Conservation (phyloP, 2,329 filamentous ascomycete species). For the Paramyrothecium sp. region DNA sequence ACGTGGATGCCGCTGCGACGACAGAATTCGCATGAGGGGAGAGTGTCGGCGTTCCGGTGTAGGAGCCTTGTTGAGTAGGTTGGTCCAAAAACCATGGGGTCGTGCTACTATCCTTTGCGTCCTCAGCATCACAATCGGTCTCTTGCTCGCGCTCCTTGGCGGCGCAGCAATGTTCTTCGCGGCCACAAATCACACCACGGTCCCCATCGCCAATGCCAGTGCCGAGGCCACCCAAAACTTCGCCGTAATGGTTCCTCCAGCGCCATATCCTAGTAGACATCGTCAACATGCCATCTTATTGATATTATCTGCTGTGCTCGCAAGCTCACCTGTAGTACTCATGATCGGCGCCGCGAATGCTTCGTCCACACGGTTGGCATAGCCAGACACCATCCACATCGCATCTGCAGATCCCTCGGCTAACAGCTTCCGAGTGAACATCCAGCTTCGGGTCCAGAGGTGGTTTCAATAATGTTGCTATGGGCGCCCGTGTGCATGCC, state of each 20-base stretch:
- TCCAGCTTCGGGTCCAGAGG: slow-evolving; percentile 42
- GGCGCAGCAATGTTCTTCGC: slow-evolving; percentile 73
- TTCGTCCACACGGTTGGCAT: slow-evolving; percentile 78
- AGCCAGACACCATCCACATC: slow-evolving; percentile 69
- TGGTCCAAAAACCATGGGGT: slow-evolving; percentile 15
- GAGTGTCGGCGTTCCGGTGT: slow-evolving; percentile 13
- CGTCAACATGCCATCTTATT: background rate
- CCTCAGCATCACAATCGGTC: slow-evolving; percentile 80
- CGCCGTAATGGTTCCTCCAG: slow-evolving; percentile 84
- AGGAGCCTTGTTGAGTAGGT: slow-evolving; percentile 9
- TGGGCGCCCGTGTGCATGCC: slow-evolving; percentile 70
- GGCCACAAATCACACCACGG: slow-evolving; percentile 83
- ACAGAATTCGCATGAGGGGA: slow-evolving; percentile 5
- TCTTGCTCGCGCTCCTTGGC: slow-evolving; percentile 78
- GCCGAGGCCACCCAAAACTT: slow-evolving; percentile 75
- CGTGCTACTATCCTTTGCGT: slow-evolving; percentile 50
- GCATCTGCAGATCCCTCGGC: slow-evolving; percentile 53
- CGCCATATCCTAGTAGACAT: slow-evolving; percentile 66
- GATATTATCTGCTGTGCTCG: background rate
- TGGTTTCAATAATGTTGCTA: slow-evolving; percentile 53
- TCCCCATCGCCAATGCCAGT: slow-evolving; percentile 87
- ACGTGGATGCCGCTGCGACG: slow-evolving; percentile 22
- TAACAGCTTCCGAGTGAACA: slow-evolving; percentile 55
- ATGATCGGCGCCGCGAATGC: slow-evolving; percentile 59
- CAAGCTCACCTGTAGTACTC: slow-evolving; percentile 55